A percentile compares a stretch with the other conserved stretches of the same genome.
Conservation (phyloP, 2,329 filamentous ascomycete genomes). For the Cladorrhinum sp. region DNA sequence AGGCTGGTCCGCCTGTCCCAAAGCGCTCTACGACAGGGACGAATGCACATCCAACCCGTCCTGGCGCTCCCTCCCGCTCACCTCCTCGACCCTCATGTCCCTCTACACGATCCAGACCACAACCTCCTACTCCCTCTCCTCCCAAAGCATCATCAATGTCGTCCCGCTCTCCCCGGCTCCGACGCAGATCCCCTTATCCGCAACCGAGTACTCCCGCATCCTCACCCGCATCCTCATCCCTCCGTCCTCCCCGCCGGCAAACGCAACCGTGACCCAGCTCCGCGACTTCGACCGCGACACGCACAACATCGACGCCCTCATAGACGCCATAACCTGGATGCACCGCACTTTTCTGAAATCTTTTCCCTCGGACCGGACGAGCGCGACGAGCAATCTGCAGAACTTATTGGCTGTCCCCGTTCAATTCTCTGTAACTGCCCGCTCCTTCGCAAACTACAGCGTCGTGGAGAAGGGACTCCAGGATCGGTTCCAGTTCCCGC, state of each 20-base stretch:
- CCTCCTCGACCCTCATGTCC: conserved; percentile 22
- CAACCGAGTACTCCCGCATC: conserved; percentile 17
- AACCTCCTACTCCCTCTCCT: conserved; percentile 21
- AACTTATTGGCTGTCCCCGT: conserved; percentile 25
- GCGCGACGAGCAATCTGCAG: conserved; percentile 17
- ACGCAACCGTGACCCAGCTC: neutral
- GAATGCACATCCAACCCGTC: conserved; percentile 13
- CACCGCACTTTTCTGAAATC: conserved; percentile 24
- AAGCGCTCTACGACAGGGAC: conserved; percentile 6
- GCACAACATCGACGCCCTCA: conserved; percentile 19
- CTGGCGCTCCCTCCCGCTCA: conserved; percentile 15
- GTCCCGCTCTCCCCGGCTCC: conserved; percentile 3
- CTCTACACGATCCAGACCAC: conserved; percentile 19
- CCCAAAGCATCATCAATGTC: conserved; percentile 25
- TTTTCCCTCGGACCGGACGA: conserved; percentile 22
- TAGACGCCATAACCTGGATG: conserved; percentile 23
- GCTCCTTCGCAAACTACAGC: conserved; percentile 23
- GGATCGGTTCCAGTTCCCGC: conserved; percentile 6
- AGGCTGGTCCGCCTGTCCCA: conserved; percentile 26
- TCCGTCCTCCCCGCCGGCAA: neutral
- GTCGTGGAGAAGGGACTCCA: conserved; percentile 1
- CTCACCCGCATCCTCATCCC: conserved; percentile 19
- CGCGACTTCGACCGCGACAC: conserved; percentile 8
- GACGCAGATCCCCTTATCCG: conserved; percentile 7
- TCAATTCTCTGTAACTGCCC: conserved; percentile 23